Evolutionary conservation across 805 yeast genomes (phyloP).

Genomic region (Wickerhamiella domercqiae): DNA sequence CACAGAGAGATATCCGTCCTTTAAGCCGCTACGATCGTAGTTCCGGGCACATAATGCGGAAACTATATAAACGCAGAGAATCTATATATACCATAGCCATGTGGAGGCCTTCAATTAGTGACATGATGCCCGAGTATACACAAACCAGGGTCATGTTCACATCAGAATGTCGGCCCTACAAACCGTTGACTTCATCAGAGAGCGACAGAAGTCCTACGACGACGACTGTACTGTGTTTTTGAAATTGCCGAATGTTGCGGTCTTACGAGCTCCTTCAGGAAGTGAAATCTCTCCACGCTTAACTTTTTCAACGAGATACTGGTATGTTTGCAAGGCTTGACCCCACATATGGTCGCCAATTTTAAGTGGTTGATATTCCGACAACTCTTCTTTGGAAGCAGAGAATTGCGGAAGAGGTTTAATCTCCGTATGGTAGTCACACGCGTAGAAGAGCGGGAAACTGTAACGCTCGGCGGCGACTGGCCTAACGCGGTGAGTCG

Average conservation of each 20-base stretch:
- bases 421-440: slow-evolving; percentile 6
- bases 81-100: no score
- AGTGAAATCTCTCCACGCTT: background rate
- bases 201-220: no score
- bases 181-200: no score
- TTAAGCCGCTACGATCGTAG: no score
- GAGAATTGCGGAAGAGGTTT: slow-evolving; percentile 8
- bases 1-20: no score
- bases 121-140: no score
- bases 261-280: background rate
- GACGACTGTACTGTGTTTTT: background rate
- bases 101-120: no score
- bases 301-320: slow-evolving; percentile 5
- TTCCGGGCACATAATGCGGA: no score
- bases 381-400: background rate
- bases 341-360: slow-evolving; percentile 9
- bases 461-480: slow-evolving; percentile 25
- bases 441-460: slow-evolving; percentile 14
- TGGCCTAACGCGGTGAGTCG: slow-evolving; percentile 38
- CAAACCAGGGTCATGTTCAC: no score
- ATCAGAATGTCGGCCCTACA: no score
- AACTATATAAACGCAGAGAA: no score
- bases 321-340: slow-evolving; percentile 6
- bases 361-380: background rate
- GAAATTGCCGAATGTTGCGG: slow-evolving; percentile 1